phyloP scores from a whole-genome alignment of 2,329 filamentous ascomycete genomes.

The Fusarium sacchari region DNA sequence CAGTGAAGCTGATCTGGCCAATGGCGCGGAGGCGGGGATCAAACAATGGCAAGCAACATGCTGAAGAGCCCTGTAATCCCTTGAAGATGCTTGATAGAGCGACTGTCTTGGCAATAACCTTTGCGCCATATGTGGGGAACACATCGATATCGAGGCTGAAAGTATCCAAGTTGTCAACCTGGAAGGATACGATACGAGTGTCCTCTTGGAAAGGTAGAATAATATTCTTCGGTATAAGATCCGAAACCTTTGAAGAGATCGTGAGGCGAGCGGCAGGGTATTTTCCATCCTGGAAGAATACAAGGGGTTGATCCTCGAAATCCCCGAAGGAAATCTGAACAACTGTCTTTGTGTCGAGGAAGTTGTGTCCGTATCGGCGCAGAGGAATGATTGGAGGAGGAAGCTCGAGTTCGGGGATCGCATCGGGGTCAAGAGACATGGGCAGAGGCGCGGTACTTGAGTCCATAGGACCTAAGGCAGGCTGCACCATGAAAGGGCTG shows the following conservation, averaged over 20 bases:
- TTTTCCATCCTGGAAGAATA: slow-evolving; percentile 98
- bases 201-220: slow-evolving; percentile 97
- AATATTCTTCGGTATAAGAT: slow-evolving; percentile 95
- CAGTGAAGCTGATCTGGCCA: slow-evolving; percentile 92
- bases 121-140: slow-evolving; percentile 96
- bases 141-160: slow-evolving; percentile 98
- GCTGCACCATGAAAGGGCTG: slow-evolving; percentile 57
- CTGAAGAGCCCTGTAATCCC: slow-evolving; percentile 76
- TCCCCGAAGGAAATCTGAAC: slow-evolving; percentile 92
- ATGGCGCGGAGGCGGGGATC: slow-evolving; percentile 92
- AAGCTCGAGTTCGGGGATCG: slow-evolving; percentile 89
- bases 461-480: slow-evolving; percentile 55
- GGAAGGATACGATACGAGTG: slow-evolving; percentile 91
- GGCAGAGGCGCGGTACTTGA: slow-evolving; percentile 64
- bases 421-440: slow-evolving; percentile 81
- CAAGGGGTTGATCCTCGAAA: slow-evolving; percentile 77
- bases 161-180: slow-evolving; percentile 90
- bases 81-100: slow-evolving; percentile 89
- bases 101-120: slow-evolving; percentile 95
- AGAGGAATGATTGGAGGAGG: slow-evolving; percentile 96
- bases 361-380: slow-evolving; percentile 95
- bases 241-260: slow-evolving; percentile 95
- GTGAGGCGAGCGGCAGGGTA: slow-evolving; percentile 95
- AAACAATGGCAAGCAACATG: slow-evolving; percentile 88
- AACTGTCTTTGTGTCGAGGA: slow-evolving; percentile 96